phyloP scores from a whole-genome alignment of 495 filamentous ascomycete species.

The Aspergillus taichungensis region DNA sequence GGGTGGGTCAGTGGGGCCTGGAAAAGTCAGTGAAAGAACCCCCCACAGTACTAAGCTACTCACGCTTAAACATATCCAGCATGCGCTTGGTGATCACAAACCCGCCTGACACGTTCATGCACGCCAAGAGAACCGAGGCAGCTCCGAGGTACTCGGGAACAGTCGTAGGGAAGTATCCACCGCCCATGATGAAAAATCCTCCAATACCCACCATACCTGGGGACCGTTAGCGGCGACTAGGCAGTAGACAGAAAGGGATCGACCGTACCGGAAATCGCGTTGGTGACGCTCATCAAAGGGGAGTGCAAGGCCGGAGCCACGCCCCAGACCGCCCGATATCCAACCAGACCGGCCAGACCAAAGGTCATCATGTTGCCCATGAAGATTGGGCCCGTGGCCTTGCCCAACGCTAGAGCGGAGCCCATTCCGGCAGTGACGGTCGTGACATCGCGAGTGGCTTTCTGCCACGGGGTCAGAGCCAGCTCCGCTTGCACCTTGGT shows the following conservation, averaged over 20 bases:
- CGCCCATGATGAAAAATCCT: conserved; percentile 73
- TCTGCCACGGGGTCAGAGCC: conserved; percentile 68
- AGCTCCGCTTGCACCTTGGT: conserved; percentile 48
- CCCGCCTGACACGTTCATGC: conserved; percentile 73
- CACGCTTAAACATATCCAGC: conserved; percentile 83
- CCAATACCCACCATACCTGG: conserved; percentile 69
- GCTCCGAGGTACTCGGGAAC: conserved; percentile 69
- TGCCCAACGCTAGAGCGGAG: conserved; percentile 60
- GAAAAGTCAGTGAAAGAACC: conserved; percentile 11
- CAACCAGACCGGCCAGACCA: conserved; percentile 66
- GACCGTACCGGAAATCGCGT: conserved; percentile 61
- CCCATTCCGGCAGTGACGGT: conserved; percentile 65
- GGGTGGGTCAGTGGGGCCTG: conserved; percentile 63
- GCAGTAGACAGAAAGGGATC: neutral
- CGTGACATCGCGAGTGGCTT: conserved; percentile 59
- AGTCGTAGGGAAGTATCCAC: conserved; percentile 61
- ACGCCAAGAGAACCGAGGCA: conserved; percentile 68
- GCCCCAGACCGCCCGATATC: conserved; percentile 76
- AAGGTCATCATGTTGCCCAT: conserved; percentile 78
- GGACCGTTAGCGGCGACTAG: neutral
- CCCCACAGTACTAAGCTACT: conserved; percentile 2
- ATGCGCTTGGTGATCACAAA: conserved; percentile 83
- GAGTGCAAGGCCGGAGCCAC: conserved; percentile 69
- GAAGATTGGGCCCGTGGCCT: conserved; percentile 66
- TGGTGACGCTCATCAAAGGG: conserved; percentile 78